phyloP scores from a whole-genome alignment of 2,329 filamentous ascomycete species.

The Lecanosticta acicola region DNA sequence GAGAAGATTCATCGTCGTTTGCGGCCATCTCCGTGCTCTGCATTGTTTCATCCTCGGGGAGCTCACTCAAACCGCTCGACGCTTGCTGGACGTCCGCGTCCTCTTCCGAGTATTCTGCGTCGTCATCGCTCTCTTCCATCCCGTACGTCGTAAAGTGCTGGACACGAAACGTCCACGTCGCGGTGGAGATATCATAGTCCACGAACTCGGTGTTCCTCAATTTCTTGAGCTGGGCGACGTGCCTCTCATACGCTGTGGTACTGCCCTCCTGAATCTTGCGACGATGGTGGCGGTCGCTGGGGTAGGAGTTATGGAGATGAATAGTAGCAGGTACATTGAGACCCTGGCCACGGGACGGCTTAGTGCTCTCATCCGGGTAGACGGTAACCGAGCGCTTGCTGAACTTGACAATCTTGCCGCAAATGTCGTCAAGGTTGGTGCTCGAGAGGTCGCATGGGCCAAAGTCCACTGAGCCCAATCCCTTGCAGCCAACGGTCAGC shows the following conservation, averaged over 20 bases:
- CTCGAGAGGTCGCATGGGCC: constrained; percentile 64
- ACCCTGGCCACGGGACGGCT: constrained; percentile 78
- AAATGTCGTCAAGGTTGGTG: constrained; percentile 74
- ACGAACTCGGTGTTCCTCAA: constrained; percentile 78
- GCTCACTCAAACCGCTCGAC: constrained; percentile 35
- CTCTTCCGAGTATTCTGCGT: constrained; percentile 43
- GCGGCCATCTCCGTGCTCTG: constrained; percentile 24
- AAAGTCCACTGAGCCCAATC: constrained; percentile 77
- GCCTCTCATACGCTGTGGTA: constrained; percentile 67
- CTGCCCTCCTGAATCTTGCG: constrained; percentile 50
- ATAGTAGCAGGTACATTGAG: constrained; percentile 88
- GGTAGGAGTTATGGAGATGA: constrained; percentile 88
- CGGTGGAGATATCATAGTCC: constrained; percentile 70
- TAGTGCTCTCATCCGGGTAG: constrained; percentile 68
- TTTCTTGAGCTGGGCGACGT: constrained; percentile 72
- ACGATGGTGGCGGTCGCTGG: constrained; percentile 61
- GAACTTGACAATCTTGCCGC: constrained; percentile 48
- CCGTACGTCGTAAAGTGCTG: constrained; percentile 96
- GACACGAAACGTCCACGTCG: constrained; percentile 88
- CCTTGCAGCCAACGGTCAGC: constrained; percentile 76
- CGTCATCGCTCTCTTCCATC: constrained; percentile 63
- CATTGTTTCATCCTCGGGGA: constrained; percentile 26
- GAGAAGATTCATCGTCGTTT: constrained; percentile 11
- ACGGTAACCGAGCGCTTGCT: constrained; percentile 77
- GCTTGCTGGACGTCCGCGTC: constrained; percentile 59